Evolutionary conservation across 768 basidiomycete species (phyloP).

Genomic region (Trametes cubensis): DNA sequence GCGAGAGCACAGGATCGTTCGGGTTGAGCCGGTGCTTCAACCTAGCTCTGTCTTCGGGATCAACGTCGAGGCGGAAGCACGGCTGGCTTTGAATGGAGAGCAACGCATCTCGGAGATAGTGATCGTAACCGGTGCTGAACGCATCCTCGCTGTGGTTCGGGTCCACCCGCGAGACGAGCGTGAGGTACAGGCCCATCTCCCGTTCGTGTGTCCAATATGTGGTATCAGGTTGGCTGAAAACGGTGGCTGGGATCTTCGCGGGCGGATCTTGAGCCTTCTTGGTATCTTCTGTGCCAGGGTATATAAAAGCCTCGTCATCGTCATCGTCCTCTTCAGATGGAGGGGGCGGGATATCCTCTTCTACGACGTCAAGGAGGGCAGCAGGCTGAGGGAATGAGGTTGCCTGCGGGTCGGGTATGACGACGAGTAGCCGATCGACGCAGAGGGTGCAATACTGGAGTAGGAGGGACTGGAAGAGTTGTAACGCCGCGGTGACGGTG

Average conservation of each 20-base stretch:
- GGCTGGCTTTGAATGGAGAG: conserved; percentile 65
- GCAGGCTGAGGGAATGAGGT: conserved; percentile 73
- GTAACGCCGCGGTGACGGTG: conserved; percentile 75
- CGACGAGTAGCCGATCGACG: conserved; percentile 68
- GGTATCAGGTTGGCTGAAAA: conserved; percentile 64
- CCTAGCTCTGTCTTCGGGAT: conserved; percentile 43
- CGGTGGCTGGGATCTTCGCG: conserved; percentile 11
- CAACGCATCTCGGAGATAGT: conserved; percentile 80
- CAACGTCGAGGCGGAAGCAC: conserved; percentile 52
- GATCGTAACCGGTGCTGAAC: conserved; percentile 85
- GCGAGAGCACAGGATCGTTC: conserved; percentile 73
- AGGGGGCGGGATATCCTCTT: conserved; percentile 18
- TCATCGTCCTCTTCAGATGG: conserved; percentile 40
- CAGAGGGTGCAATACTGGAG: conserved; percentile 65
- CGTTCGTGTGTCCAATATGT: conserved; percentile 82
- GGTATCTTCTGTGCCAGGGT: conserved; percentile 45
- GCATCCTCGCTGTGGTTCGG: conserved; percentile 67
- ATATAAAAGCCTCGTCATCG: conserved; percentile 55
- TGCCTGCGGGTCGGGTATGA: conserved; percentile 68
- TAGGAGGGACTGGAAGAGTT: conserved; percentile 78
- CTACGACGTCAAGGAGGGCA: conserved; percentile 33
- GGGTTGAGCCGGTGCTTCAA: conserved; percentile 77
- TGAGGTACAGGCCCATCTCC: conserved; percentile 79
- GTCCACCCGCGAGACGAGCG: conserved; percentile 77
- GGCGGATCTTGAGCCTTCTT: conserved; percentile 4